These are phyloP conservation scores for Colletotrichum sp. DNA, from an alignment of 2,329 filamentous ascomycete genomes.

Conservation along the genomic window DNA sequence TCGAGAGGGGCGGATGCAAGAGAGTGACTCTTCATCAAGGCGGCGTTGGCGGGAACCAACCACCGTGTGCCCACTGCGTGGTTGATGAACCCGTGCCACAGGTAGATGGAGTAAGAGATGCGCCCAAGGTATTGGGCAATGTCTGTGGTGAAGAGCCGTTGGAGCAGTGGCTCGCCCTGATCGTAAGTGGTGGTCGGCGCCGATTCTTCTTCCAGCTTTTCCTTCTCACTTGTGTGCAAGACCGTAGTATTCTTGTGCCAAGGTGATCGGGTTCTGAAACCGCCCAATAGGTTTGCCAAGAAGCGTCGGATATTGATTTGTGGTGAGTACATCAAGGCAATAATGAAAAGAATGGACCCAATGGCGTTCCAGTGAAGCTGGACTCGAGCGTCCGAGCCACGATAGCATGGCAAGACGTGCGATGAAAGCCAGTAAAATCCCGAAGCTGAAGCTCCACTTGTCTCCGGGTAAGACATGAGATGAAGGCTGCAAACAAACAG, in stretches of 20 bases:
- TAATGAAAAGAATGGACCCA: conserved; percentile 18
- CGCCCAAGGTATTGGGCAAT: conserved; percentile 64
- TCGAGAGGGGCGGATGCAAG: background rate
- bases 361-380: conserved; percentile 28
- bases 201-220: conserved; percentile 42
- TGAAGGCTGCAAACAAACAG: background rate
- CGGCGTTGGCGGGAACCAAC: background rate
- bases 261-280: background rate
- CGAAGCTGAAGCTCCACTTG: background rate
- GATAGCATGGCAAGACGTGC: background rate
- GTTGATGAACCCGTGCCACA: conserved; percentile 62
- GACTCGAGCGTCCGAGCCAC: background rate
- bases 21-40: background rate
- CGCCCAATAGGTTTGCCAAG: background rate
- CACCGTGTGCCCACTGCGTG: conserved; percentile 48
- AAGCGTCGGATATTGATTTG: conserved; percentile 31
- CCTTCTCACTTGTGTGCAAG: conserved; percentile 34
- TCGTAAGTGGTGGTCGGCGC: conserved; percentile 56
- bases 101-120: conserved; percentile 65
- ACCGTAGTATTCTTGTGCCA: background rate
- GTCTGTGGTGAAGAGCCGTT: conserved; percentile 53
- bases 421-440: background rate
- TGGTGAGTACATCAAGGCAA: conserved; percentile 26
- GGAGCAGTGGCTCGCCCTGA: conserved; percentile 47
- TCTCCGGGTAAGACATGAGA: background rate